Conservation (phyloP, 2,329 filamentous ascomycete species). For the Claviceps sp. region DNA sequence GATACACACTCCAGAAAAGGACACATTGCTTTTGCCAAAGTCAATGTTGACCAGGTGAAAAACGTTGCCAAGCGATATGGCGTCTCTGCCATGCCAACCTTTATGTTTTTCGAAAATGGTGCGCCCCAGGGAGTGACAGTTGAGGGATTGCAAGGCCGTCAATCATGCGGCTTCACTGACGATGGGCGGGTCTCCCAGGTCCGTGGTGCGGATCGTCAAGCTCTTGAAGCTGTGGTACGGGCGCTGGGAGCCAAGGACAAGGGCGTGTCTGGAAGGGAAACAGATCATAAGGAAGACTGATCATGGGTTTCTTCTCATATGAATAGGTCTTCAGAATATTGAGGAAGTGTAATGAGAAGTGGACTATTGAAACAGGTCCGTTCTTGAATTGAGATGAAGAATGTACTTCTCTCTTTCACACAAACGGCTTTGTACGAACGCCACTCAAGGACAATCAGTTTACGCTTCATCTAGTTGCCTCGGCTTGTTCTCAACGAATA, state of each 20-base stretch:
- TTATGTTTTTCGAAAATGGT: conserved; percentile 73
- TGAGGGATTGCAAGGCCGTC: conserved; percentile 12
- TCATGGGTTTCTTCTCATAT: not conserved
- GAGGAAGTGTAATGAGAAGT: too few relatives aligned
- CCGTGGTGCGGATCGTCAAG: conserved; percentile 16
- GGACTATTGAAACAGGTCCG: too few relatives aligned
- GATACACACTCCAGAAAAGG: conserved; percentile 10
- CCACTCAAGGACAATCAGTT: too few relatives aligned
- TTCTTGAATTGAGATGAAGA: too few relatives aligned
- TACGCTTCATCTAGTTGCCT: too few relatives aligned
- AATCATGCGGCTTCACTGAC: conserved; percentile 11
- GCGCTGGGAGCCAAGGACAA: conserved; percentile 10
- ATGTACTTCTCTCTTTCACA: too few relatives aligned
- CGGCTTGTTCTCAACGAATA: too few relatives aligned
- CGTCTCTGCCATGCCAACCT: conserved; percentile 88
- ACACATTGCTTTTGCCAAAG: conserved; percentile 10
- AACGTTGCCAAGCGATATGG: conserved; percentile 49
- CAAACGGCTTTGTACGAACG: too few relatives aligned
- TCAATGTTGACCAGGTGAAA: conserved; percentile 13
- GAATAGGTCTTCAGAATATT: too few relatives aligned
- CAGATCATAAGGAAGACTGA: not conserved
- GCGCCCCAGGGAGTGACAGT: conserved; percentile 25
- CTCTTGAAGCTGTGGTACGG: conserved; percentile 15
- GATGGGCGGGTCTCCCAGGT: conserved; percentile 18
- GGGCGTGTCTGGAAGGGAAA: not conserved